Evolutionary conservation across 2,329 filamentous ascomycete species (phyloP), one percentile per base, ranked within the genome.

Genomic region (Stemphylium beticola): DNA sequence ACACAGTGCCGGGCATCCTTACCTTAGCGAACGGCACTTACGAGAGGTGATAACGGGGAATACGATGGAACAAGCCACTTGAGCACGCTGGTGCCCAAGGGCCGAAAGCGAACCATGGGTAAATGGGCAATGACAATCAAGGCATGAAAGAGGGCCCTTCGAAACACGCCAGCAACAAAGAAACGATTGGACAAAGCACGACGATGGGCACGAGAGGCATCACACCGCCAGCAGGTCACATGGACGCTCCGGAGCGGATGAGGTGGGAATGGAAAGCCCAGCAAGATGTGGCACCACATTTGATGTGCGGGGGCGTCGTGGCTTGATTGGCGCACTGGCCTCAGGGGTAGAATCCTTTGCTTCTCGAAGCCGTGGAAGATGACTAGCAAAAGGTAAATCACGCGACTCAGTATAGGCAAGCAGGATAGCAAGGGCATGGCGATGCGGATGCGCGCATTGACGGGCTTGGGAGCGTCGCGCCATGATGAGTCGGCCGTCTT

Each of bases 151-250:
- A 37, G 32, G 34, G 40, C 17, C 15, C 32, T 33, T 41, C 48
- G 38, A 40, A 22, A n/a, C 33, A 15, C 31, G 8, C 32, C 37
- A 31, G 8, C 32, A 55, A 37, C 39, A 37, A 55, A 54, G 46
- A 50, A 60, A 41, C 51, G 62, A 65, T 66, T 69, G 62, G 60
- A 47, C 38, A 47, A 36, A 29, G 53, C 34, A 29, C n/a, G 33
- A 50, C 12, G 49, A 55, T 29, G 49, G 51, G 51, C 20, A 37
- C 26, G 22, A 20, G 41, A 39, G 29, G 53, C 53, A 63, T 64
- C 69, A 74, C 70, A 74, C 72, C 70, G 72, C 71, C 61, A 55
- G 46, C 59, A 64, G 58, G 61, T 67, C 69, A 72, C 67, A 67
- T 71, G 69, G 68, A 36, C n/a, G 26, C 4, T n/a, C 18, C 38